Evolutionary conservation across 805 yeast species (phyloP), one percentile per base, ranked within the genome.

Genomic region (Pichia manshurica): DNA sequence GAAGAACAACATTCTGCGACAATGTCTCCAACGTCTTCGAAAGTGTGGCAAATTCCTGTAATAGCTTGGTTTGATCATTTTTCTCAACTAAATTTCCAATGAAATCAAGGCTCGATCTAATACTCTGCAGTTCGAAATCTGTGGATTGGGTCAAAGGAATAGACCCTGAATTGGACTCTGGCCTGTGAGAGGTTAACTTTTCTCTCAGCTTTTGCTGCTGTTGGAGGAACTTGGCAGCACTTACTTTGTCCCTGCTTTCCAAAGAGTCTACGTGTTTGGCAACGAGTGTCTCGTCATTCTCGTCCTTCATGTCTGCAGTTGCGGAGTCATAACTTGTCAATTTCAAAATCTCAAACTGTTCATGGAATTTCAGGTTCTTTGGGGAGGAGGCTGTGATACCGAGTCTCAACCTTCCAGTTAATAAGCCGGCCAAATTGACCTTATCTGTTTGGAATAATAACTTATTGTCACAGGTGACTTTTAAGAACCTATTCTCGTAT

Each of bases 401-500:
- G 41, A 84, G 49, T 42, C 65, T 70, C 50, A 75, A 70, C 31
- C 68, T 64, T 1, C 59, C 53, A 21, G 28, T 21, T 5, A 61
- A 51, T 10, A 62, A 23, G 3, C 56, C 45, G 29, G 77, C 77
- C 17, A 84, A 59, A 32, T 64, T 59, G 33, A 84, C 67, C 46
- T 76, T 63, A 49, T 77, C 74, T 0, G 89, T 81, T 62, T 80
- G 80, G 63, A 84, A 78, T 58, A 89, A 81, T 48, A 85, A 69
- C 55, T 75, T 78, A 61, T 85, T 85, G 63, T 85, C 87, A 43
- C 83, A 67, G 52, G 85, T 87, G n/a, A 84, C 72, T 54, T 82
- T 81, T 50, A 75, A 63, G 36, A 66, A 60, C 7, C 56, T 39
- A 4, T 53, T 50, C 21, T 78, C 74, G 56, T 82, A 83, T 8